phyloP scores from a whole-genome alignment of 1,284 basidiomycete genomes.

The Ceratobasidium sp. region DNA sequence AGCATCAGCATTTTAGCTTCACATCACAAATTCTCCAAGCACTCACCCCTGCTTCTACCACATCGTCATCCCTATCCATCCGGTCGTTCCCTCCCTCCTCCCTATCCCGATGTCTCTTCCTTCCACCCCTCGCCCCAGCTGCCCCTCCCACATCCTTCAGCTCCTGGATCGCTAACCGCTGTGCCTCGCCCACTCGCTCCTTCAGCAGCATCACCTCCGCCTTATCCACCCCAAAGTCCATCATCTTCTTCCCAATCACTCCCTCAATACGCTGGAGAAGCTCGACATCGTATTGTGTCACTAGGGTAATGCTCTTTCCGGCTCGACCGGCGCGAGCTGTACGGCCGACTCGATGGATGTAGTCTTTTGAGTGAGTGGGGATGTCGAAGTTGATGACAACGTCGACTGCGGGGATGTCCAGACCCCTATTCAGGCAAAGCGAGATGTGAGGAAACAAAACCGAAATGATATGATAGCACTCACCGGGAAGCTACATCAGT shows the following conservation, averaged over 20 bases:
- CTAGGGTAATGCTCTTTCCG: slow-evolving; percentile 95
- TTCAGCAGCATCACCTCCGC: slow-evolving; percentile 90
- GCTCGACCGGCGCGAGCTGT: slow-evolving; percentile 96
- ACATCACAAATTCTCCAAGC: background rate
- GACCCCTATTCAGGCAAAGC: slow-evolving; percentile 66
- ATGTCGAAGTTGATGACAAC: slow-evolving; percentile 99
- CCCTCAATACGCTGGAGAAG: slow-evolving; percentile 93
- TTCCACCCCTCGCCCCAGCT: slow-evolving; percentile 63
- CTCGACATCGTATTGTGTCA: slow-evolving; percentile 99
- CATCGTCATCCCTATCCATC: slow-evolving; percentile 86
- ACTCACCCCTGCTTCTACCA: slow-evolving; percentile 77
- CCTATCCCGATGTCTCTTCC: slow-evolving; percentile 64
- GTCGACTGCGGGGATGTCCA: slow-evolving; percentile 97
- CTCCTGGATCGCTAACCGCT: slow-evolving; percentile 83
- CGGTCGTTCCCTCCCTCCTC: slow-evolving; percentile 67
- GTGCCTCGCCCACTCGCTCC: slow-evolving; percentile 92
- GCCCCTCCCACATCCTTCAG: slow-evolving; percentile 67
- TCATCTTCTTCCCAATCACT: slow-evolving; percentile 93
- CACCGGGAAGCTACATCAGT: slow-evolving; percentile 83
- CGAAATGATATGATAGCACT: slow-evolving; percentile 38
- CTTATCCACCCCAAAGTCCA: slow-evolving; percentile 88
- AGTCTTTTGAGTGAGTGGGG: slow-evolving; percentile 98
- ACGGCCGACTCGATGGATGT: slow-evolving; percentile 97
- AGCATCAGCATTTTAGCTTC: background rate
- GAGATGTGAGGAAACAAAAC: slow-evolving; percentile 38